Evolutionary conservation across 129 eudicot species (phyloP).

Genomic region (Flaveria bidentis): DNA sequence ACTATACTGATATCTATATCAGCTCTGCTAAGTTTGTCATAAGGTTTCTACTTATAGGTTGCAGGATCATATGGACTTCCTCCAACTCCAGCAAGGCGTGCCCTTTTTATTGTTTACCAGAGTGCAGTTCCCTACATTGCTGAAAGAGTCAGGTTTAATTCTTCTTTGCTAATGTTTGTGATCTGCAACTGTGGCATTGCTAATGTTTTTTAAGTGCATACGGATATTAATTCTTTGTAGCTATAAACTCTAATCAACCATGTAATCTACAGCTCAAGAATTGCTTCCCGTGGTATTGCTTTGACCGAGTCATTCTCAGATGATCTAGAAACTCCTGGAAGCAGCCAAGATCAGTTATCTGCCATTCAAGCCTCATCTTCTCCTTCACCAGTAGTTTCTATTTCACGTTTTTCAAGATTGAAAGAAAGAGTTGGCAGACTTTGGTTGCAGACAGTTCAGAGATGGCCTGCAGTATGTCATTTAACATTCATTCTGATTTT

Average conservation of each 20-base stretch:
- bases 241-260: conserved; percentile 2
- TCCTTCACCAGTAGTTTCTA: conserved; percentile 38
- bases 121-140: conserved; percentile 96
- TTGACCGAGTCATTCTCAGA: conserved; percentile 69
- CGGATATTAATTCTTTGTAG: not conserved
- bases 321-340: conserved; percentile 44
- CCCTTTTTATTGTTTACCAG: conserved; percentile 86
- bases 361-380: conserved; percentile 42
- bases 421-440: conserved; percentile 51
- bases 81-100: conserved; percentile 98
- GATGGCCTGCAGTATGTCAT: conserved; percentile 92
- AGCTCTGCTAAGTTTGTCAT: conserved; percentile 13
- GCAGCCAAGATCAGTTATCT: conserved; percentile 43
- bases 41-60: conserved; percentile 55
- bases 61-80: conserved; percentile 91
- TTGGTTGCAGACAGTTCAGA: conserved; percentile 60
- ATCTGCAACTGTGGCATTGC: conserved; percentile 14
- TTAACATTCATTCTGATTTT: conserved; percentile 28
- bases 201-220: conserved; percentile 15
- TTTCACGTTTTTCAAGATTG: conserved; percentile 60
- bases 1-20: not conserved
- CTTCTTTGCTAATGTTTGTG: not conserved
- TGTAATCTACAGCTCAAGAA: conserved; percentile 72
- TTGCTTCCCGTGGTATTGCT: conserved; percentile 88
- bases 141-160: conserved; percentile 79